phyloP scores from a whole-genome alignment of 352 stramenopile genomes.

The Pythium coloratum region DNA sequence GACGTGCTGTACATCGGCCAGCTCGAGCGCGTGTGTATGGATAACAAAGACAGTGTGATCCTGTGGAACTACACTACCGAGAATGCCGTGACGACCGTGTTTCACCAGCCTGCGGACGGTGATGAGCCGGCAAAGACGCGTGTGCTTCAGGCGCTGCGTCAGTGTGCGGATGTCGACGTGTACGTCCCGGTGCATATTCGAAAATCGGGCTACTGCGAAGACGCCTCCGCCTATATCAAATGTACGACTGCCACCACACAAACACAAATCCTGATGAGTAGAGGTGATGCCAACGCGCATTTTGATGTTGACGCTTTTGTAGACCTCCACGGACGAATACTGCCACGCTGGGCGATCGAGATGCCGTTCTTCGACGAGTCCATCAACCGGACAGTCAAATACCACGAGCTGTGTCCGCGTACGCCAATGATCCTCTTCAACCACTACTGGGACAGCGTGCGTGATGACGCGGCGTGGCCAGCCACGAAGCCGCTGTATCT shows the following conservation, averaged over 20 bases:
- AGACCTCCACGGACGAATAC: constrained; percentile 23
- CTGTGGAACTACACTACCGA: no score
- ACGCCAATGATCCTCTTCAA: constrained; percentile 32
- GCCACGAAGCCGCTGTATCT: constrained; percentile 24
- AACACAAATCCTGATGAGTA: neutral
- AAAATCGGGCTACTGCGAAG: constrained; percentile 52
- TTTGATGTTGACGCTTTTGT: neutral
- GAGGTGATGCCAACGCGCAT: neutral
- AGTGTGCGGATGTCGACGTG: no score
- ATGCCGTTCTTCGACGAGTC: constrained; percentile 19
- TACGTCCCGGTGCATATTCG: no score
- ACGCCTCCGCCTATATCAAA: constrained; percentile 53
- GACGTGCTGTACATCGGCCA: no score
- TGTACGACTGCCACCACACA: constrained; percentile 23
- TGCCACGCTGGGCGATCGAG: constrained; percentile 34
- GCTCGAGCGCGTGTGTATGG: no score
- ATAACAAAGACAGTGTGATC: no score
- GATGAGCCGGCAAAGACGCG: no score
- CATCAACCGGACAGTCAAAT: constrained; percentile 13
- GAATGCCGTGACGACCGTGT: no score
- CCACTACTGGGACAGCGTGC: constrained; percentile 29
- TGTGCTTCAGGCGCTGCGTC: no score
- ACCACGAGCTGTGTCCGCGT: constrained; percentile 32
- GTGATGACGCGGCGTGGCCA: constrained; percentile 18
- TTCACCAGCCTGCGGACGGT: no score